Percentiles rank a stretch among this genome's conserved stretches.
phyloP scores from a whole-genome alignment of 148 eudicot species.

The Camellia sinensis region DNA sequence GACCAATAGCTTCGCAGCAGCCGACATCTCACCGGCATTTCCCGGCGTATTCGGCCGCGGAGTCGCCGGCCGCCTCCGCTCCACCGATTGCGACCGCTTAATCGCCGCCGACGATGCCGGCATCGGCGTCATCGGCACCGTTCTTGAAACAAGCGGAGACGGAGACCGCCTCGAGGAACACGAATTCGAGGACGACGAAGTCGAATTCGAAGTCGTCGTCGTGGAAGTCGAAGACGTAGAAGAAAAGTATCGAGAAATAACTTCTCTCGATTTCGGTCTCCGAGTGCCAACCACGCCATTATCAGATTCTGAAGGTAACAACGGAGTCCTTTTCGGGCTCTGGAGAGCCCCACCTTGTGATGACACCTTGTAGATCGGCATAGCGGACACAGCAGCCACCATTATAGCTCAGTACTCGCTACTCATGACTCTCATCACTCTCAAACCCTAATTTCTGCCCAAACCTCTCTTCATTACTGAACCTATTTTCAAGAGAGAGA shows the following conservation, averaged over 20 bases:
- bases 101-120: constrained; percentile 12
- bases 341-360: constrained; percentile 28
- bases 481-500: neutral
- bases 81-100: constrained; percentile 57
- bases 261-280: constrained; percentile 55
- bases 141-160: constrained; percentile 46
- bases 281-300: constrained; percentile 29
- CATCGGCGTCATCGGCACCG: constrained; percentile 21
- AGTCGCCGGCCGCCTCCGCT: constrained; percentile 46
- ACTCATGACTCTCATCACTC: constrained; percentile 4
- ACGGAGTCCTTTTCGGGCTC: constrained; percentile 49
- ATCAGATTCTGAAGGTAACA: constrained; percentile 48
- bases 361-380: constrained; percentile 38
- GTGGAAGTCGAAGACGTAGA: constrained; percentile 42
- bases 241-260: constrained; percentile 55
- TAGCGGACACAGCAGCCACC: constrained; percentile 41
- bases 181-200: constrained; percentile 30
- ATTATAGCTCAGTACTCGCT: constrained; percentile 24
- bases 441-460: constrained; percentile 19
- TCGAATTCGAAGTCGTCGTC: constrained; percentile 34
- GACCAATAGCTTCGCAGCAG: constrained; percentile 50
- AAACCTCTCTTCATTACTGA: neutral
- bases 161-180: constrained; percentile 37
- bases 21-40: constrained; percentile 29
- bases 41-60: constrained; percentile 20